phyloP scores from a whole-genome alignment of 2,329 filamentous ascomycete species.

The Tolypocladium tundrense region DNA sequence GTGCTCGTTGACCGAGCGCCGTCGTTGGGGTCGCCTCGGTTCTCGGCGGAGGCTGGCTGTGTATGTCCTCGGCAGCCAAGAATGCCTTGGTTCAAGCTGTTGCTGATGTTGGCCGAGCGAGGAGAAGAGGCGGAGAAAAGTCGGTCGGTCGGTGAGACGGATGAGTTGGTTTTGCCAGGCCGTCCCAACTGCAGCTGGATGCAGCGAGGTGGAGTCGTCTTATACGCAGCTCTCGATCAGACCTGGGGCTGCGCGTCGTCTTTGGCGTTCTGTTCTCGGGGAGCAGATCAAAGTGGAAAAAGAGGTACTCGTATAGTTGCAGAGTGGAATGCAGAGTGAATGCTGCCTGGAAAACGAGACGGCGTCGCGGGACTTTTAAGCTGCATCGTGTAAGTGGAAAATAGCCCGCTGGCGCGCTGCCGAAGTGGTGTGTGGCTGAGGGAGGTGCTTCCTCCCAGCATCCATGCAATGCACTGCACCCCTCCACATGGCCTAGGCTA shows the following conservation, averaged over 20 bases:
- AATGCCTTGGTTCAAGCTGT: background rate
- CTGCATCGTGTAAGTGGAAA: background rate
- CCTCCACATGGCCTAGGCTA: background rate
- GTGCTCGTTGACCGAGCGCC: background rate
- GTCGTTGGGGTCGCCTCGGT: background rate
- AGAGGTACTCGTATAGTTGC: background rate
- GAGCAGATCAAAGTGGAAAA: background rate
- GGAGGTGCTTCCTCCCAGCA: background rate
- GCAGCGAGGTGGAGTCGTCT: background rate
- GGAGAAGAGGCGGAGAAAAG: background rate
- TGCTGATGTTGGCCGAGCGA: background rate
- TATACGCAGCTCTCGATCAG: background rate
- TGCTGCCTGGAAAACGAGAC: conserved; percentile 1
- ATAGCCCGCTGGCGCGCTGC: background rate
- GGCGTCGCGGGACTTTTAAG: background rate
- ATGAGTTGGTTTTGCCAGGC: background rate
- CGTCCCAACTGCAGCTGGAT: background rate
- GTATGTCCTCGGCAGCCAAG: background rate
- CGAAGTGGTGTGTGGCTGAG: background rate
- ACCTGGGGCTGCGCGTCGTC: background rate
- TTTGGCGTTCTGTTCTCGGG: background rate
- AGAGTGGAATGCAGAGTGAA: background rate
- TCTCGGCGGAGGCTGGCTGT: background rate
- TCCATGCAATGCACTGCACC: background rate
- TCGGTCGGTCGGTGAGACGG: background rate